phyloP scores from a whole-genome alignment of 73 alveolate species.

The Paramecium caudatum region DNA sequence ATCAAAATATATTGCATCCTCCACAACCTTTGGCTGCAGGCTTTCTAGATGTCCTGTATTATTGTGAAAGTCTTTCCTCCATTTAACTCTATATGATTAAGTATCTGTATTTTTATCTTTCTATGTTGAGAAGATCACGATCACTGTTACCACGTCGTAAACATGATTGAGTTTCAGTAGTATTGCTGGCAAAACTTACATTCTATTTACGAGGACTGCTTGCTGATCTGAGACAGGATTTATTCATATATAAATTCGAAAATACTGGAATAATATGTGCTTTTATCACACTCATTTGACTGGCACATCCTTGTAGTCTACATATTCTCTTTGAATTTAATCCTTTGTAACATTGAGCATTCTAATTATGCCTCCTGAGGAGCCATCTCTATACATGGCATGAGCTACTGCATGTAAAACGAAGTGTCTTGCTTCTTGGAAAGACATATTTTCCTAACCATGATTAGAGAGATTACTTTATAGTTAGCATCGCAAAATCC shows the following conservation, averaged over 20 bases:
- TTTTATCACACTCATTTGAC: conserved; percentile 21
- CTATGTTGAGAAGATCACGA: not conserved
- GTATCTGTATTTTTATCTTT: not conserved
- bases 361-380: conserved; percentile 95
- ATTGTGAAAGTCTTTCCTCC: not conserved
- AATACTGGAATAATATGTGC: not conserved
- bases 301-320: conserved; percentile 75
- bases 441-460: conserved; percentile 85
- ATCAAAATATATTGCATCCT: not conserved
- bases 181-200: not conserved
- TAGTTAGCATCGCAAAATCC: conserved; percentile 93
- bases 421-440: conserved; percentile 91
- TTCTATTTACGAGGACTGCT: not conserved
- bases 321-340: conserved; percentile 84
- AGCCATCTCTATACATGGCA: conserved; percentile 95
- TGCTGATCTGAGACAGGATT: not conserved
- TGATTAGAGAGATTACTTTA: conserved; percentile 58
- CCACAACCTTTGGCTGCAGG: not conserved
- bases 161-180: too few relatives aligned
- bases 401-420: conserved; percentile 88
- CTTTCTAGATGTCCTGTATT: not conserved
- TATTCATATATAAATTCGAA: not conserved
- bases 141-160: not conserved
- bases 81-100: not conserved
- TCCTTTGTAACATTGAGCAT: conserved; percentile 92